Evolutionary conservation across 1,284 basidiomycete genomes (phyloP), one percentile per base, ranked within the genome.

Genomic region (Sanghuangporus baumii): DNA sequence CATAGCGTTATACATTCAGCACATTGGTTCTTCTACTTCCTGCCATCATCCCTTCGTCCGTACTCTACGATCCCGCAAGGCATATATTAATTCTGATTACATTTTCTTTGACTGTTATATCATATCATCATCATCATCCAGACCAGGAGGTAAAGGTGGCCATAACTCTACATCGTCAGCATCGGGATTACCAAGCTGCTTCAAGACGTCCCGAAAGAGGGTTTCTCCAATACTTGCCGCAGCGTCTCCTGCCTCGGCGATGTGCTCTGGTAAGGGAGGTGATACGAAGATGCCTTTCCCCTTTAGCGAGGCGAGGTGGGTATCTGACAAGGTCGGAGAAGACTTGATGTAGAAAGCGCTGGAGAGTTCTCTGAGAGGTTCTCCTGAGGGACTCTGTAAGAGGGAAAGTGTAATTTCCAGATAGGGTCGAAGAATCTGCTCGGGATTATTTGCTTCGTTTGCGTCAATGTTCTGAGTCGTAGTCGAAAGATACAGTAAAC

Each of bases 401-500:
- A 81, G 73, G 34, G 72, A 70, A 5, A 86, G 71, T 1, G 83
- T 71, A 0, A 79, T 75, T 38, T 80, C 70, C 18, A 91, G 76
- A 69, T 92, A 92, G 1, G 89, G 88, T 20, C 74, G 69, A 8
- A 93, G 75, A 6, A 85, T 69, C 0, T 72, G 69, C 68, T 85
- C 79, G 3, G 88, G 74, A 59, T 60, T 31, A 6, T 12, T 16
- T 18, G 40, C 7, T 56, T 60, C 47, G 47, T 23, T 12, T 38
- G 8, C 18, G n/a, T 36, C 11, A 36, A 1, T 1, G 74, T 74
- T 31, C 56, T 59, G 3, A 26, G 86, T 67, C 6, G 84, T 82
- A 61, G 87, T 76, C 0, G 79, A 76, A 40, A 91, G 72, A 68
- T 91, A 87, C 2, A 89, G 54, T 18, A 90, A 79, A 77, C 79